A percentile compares a stretch with the other conserved stretches of the same genome.
Conservation (phyloP, 2,329 filamentous ascomycete species). For the Sclerotinia trifoliorum region DNA sequence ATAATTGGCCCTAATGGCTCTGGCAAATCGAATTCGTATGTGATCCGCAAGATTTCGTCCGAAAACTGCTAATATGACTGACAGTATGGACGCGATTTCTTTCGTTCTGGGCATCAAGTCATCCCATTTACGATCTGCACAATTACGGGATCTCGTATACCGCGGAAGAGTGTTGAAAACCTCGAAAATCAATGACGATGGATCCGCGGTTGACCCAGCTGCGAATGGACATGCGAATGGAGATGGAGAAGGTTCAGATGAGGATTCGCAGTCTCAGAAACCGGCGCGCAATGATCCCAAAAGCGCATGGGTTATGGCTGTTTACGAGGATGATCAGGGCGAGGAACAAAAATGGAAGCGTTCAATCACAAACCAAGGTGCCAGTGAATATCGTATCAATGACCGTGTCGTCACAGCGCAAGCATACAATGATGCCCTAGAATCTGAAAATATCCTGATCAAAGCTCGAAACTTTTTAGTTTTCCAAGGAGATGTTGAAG, state of each 20-base stretch:
- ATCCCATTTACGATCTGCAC: constrained; percentile 90
- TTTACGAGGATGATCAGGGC: constrained; percentile 95
- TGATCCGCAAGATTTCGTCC: constrained; percentile 42
- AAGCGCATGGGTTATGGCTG: constrained; percentile 98
- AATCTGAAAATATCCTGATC: constrained; percentile 94
- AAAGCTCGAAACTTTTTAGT: constrained; percentile 97
- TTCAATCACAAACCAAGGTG: constrained; percentile 81
- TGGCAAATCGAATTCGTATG: constrained; percentile 96
- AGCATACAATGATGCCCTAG: constrained; percentile 89
- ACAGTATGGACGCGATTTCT: constrained; percentile 96
- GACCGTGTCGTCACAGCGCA: constrained; percentile 83
- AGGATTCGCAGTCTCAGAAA: constrained; percentile 59
- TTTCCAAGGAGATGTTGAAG: constrained; percentile 97
- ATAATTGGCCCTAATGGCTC: constrained; percentile 99
- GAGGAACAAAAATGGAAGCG: constrained; percentile 97
- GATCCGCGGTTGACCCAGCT: constrained; percentile 55
- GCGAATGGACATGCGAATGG: constrained; percentile 63
- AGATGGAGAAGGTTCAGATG: constrained; percentile 54
- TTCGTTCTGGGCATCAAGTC: constrained; percentile 99
- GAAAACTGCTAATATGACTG: constrained; percentile 31
- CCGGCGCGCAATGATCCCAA: constrained; percentile 80
- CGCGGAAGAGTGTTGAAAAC: constrained; percentile 90
- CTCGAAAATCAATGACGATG: constrained; percentile 88
- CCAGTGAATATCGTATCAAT: constrained; percentile 97
- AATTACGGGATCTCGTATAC: constrained; percentile 93